Conservation (phyloP, 352 stramenopile species). For the Pythium aquatile region DNA sequence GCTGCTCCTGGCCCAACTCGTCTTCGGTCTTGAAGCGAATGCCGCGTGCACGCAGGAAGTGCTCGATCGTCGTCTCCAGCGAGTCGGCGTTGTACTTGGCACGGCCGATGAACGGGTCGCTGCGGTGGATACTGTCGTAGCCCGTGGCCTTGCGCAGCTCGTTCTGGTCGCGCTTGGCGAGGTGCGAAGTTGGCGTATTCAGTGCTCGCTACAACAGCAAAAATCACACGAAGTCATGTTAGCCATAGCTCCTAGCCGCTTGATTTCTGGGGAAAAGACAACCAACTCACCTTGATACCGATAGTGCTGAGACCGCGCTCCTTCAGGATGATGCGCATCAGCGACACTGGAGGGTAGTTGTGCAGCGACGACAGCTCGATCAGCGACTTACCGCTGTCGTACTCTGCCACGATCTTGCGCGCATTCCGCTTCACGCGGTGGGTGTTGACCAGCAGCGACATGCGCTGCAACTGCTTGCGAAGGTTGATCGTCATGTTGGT, state of each 20-base stretch:
- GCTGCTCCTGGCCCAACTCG: slow-evolving; percentile 67
- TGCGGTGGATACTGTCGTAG: slow-evolving; percentile 85
- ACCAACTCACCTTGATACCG: slow-evolving; percentile 26
- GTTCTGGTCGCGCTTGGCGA: slow-evolving; percentile 68
- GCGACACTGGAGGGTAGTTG: slow-evolving; percentile 82
- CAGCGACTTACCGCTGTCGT: slow-evolving; percentile 67
- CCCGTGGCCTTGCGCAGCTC: slow-evolving; percentile 68
- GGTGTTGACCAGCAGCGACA: slow-evolving; percentile 86
- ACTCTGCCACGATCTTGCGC: slow-evolving; percentile 60
- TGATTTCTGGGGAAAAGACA: background rate
- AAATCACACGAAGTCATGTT: background rate
- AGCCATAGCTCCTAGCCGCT: background rate
- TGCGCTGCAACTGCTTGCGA: slow-evolving; percentile 81
- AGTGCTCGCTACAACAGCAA: slow-evolving; percentile 45
- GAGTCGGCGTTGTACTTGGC: slow-evolving; percentile 73
- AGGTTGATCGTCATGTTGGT: slow-evolving; percentile 88
- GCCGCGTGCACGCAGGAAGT: slow-evolving; percentile 58
- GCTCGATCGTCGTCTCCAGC: slow-evolving; percentile 68
- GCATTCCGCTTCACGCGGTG: slow-evolving; percentile 70
- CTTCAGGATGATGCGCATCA: slow-evolving; percentile 80
- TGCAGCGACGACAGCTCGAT: slow-evolving; percentile 73
- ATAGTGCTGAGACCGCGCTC: slow-evolving; percentile 56
- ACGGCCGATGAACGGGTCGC: slow-evolving; percentile 71
- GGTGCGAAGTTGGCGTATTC: slow-evolving; percentile 38
- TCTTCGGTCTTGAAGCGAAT: slow-evolving; percentile 80